A percentile compares a stretch with the other conserved stretches of the same genome.
These are phyloP conservation scores for Gossypium australe DNA, from an alignment of 345 rosid species.

Conservation along the genomic window DNA sequence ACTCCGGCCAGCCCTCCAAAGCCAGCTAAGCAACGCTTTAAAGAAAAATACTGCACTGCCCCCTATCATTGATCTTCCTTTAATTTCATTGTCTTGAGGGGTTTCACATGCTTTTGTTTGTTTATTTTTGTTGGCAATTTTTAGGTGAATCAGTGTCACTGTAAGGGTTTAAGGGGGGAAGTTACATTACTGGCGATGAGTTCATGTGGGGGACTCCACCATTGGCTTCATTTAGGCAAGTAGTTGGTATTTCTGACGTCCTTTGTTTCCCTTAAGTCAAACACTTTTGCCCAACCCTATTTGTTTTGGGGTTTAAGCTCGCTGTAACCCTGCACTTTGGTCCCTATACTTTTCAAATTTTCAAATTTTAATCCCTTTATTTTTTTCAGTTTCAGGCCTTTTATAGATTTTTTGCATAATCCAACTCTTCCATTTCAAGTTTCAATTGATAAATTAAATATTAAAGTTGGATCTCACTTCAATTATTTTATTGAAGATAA, in stretches of 20 bases:
- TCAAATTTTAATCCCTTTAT: no score
- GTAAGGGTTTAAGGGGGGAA: no score
- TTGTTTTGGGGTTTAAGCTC: no score
- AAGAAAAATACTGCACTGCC: background rate
- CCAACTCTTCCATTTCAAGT: background rate
- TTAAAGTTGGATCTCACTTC: background rate
- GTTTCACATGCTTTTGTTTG: background rate
- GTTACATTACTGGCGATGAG: no score
- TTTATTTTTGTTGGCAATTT: no score
- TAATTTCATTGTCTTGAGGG: background rate
- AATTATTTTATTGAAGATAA: constrained; percentile 2
- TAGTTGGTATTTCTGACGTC: background rate
- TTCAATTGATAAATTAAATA: background rate
- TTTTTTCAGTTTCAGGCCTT: no score
- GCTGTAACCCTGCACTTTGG: no score
- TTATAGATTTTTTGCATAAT: background rate
- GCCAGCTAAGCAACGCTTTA: constrained; percentile 34
- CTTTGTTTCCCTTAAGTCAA: background rate
- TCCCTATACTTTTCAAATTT: no score
- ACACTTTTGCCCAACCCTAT: background rate
- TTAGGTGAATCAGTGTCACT: no score
- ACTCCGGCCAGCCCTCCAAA: constrained; percentile 30
- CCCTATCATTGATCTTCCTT: background rate
- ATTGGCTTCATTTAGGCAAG: background rate
- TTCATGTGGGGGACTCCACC: background rate